Evolutionary conservation across 1,284 basidiomycete genomes (phyloP).

Genomic region (Ustilago hordei): DNA sequence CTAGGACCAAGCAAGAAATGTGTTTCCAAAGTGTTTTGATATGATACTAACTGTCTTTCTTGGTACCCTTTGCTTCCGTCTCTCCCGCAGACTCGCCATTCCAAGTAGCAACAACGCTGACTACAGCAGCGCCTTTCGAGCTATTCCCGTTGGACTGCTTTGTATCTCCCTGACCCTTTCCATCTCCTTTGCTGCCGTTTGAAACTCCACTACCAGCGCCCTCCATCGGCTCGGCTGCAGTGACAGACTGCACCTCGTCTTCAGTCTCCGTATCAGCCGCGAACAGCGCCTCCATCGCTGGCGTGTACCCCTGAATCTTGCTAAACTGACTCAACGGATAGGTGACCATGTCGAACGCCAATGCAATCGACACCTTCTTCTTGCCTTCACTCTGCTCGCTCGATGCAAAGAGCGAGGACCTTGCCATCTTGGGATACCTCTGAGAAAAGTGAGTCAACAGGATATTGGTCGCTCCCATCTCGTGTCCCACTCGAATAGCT

Average conservation of each 20-base stretch:
- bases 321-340: conserved; percentile 82
- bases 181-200: not conserved
- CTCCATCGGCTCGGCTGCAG: not conserved
- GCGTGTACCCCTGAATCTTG: conserved; percentile 81
- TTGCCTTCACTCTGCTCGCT: conserved; percentile 6
- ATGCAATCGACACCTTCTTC: conserved; percentile 71
- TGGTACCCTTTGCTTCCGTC: not conserved
- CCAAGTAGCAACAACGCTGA: conserved; percentile 9
- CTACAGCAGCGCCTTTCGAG: not conserved
- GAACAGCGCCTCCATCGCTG: conserved; percentile 79
- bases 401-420: conserved; percentile 59
- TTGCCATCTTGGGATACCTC: conserved; percentile 87
- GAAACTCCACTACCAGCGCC: not conserved
- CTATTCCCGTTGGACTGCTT: conserved; percentile 8
- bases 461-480: conserved; percentile 82
- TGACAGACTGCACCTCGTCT: conserved; percentile 64
- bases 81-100: conserved; percentile 1
- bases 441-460: conserved; percentile 95
- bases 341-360: conserved; percentile 84
- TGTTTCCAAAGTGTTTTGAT: not conserved
- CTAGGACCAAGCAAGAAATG: no score
- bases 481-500: conserved; percentile 80
- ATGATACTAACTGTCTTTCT: conserved; percentile 32
- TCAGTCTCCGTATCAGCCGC: conserved; percentile 75
- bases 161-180: conserved; percentile 7